A percentile compares a stretch with the other conserved stretches of the same genome.
phyloP scores from a whole-genome alignment of 768 basidiomycete genomes.

The Lactifluus volemus region DNA sequence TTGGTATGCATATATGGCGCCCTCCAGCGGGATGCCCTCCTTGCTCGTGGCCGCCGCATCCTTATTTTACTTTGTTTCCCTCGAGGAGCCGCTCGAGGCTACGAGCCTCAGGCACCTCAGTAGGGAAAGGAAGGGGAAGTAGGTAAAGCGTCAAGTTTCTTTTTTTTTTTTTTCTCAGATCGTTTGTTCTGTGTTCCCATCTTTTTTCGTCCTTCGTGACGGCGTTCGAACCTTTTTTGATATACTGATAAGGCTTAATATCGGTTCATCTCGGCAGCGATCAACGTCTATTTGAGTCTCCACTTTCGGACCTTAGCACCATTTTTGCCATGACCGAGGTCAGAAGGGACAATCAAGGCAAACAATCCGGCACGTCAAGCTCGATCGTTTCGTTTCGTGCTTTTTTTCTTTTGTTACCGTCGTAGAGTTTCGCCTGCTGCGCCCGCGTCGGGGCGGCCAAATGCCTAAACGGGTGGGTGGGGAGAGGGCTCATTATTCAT shows the following conservation, averaged over 20 bases:
- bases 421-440: too few relatives aligned
- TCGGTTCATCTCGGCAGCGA: not conserved
- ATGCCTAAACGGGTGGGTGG: too few relatives aligned
- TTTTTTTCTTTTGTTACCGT: too few relatives aligned
- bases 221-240: too few relatives aligned
- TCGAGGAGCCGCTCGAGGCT: not conserved
- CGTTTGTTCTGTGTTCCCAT: too few relatives aligned
- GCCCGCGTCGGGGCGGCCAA: not conserved
- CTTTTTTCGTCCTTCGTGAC: too few relatives aligned
- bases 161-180: too few relatives aligned
- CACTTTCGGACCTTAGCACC: slow-evolving; percentile 1
- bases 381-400: not conserved
- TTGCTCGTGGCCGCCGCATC: not conserved
- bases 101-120: not conserved
- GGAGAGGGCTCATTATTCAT: too few relatives aligned
- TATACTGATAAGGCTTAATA: slow-evolving; percentile 14
- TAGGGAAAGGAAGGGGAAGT: not conserved
- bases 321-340: not conserved
- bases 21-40: not conserved
- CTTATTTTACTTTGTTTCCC: not conserved
- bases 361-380: not conserved
- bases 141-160: not conserved
- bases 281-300: slow-evolving; percentile 11
- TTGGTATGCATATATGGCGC: too few relatives aligned
- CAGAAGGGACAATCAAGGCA: not conserved